These are phyloP conservation scores for Prosopis cineraria DNA, from an alignment of 306 rosid genomes.

Conservation along the genomic window DNA sequence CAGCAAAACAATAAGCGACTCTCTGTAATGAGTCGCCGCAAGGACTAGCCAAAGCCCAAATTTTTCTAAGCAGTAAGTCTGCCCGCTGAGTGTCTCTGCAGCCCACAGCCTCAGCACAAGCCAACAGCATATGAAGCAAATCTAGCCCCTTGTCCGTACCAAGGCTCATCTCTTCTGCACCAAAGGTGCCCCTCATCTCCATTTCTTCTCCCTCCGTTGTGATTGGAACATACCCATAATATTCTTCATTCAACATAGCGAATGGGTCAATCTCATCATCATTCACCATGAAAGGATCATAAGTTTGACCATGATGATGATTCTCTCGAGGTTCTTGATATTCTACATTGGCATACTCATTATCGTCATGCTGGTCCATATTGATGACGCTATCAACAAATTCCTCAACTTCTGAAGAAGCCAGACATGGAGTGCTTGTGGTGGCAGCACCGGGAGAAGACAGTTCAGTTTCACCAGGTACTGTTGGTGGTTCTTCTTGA, in stretches of 20 bases:
- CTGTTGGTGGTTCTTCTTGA: conserved; percentile 34
- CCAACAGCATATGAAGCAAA: conserved; percentile 73
- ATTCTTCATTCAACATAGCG: conserved; percentile 28
- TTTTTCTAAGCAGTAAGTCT: conserved; percentile 50
- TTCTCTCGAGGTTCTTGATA: conserved; percentile 40
- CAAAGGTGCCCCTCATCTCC: conserved; percentile 36
- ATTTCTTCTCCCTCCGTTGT: conserved; percentile 45
- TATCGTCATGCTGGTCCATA: conserved; percentile 47
- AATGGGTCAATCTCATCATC: conserved; percentile 37
- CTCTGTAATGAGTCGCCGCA: conserved; percentile 73
- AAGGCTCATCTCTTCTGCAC: conserved; percentile 36
- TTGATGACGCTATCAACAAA: conserved; percentile 83
- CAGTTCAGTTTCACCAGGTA: conserved; percentile 42
- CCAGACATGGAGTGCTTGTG: conserved; percentile 44
- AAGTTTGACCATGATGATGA: conserved; percentile 34
- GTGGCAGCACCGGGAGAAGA: conserved; percentile 41
- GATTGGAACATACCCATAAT: conserved; percentile 31
- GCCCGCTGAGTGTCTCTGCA: conserved; percentile 73
- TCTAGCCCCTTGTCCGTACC: conserved; percentile 69
- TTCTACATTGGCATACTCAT: conserved; percentile 28
- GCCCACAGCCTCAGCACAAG: conserved; percentile 81
- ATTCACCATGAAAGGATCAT: conserved; percentile 42
- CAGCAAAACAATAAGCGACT: conserved; percentile 65
- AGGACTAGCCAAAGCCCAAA: conserved; percentile 59
- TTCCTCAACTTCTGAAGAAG: conserved; percentile 67